Percentiles rank a stretch among this genome's conserved stretches.
These are phyloP conservation scores for Lactifluus pinguis DNA, from an alignment of 768 basidiomycete species.

Conservation along the genomic window DNA sequence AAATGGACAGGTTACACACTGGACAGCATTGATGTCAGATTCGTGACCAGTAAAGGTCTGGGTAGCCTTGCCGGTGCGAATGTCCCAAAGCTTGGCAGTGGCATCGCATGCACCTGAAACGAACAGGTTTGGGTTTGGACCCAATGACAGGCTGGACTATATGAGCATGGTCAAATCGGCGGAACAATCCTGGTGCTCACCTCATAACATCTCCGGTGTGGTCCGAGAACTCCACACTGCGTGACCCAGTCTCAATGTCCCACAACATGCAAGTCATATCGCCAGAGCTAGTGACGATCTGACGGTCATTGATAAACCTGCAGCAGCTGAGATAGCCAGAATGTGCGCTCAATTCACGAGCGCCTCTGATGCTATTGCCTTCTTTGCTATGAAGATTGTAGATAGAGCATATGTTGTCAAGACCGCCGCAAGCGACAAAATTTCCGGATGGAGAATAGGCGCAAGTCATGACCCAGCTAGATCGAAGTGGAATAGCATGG, in stretches of 20 bases:
- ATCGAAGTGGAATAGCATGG: slow-evolving; percentile 95
- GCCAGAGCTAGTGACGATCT: slow-evolving; percentile 95
- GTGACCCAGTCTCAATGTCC: slow-evolving; percentile 97
- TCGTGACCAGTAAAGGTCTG: slow-evolving; percentile 99
- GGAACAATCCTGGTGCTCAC: slow-evolving; percentile 34
- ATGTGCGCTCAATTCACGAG: slow-evolving; percentile 92
- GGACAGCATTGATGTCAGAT: slow-evolving; percentile 98
- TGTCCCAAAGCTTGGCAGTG: slow-evolving; percentile 98
- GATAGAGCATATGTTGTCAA: slow-evolving; percentile 99
- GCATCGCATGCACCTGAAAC: slow-evolving; percentile 99
- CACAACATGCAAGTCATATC: slow-evolving; percentile 99
- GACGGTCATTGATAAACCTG: slow-evolving; percentile 96
- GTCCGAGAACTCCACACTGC: slow-evolving; percentile 98
- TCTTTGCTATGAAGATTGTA: slow-evolving; percentile 85
- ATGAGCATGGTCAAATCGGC: slow-evolving; percentile 6
- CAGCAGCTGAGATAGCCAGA: slow-evolving; percentile 98
- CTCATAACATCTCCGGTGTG: slow-evolving; percentile 99
- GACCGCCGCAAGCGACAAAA: slow-evolving; percentile 96
- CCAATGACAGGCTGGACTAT: slow-evolving; percentile 72
- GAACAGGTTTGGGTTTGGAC: slow-evolving; percentile 88
- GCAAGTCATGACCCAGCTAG: slow-evolving; percentile 99
- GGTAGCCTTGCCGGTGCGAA: slow-evolving; percentile 92
- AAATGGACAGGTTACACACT: slow-evolving; percentile 46
- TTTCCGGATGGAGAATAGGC: slow-evolving; percentile 96
- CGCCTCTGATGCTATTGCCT: slow-evolving; percentile 74